These are phyloP conservation scores for Theileria sp. DNA, from an alignment of 169 alveolate species.

Conservation along the genomic window DNA sequence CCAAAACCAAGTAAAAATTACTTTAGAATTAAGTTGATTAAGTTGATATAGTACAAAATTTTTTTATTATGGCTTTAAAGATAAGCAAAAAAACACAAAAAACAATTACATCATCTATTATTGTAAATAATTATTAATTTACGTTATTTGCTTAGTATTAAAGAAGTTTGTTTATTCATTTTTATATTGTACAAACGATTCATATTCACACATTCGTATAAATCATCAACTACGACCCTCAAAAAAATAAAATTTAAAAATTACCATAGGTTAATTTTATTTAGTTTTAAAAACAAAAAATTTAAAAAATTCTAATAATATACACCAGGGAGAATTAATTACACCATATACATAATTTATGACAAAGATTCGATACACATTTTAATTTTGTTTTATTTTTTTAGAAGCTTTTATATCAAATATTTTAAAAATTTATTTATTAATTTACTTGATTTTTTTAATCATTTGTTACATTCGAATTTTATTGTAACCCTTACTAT, in stretches of 20 bases:
- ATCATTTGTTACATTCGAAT: not conserved
- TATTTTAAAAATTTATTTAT: not conserved
- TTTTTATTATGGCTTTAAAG: not conserved
- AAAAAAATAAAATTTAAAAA: not conserved
- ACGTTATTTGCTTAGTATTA: not conserved
- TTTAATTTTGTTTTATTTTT: not conserved
- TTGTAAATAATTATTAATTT: not conserved
- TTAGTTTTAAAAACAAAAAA: not conserved
- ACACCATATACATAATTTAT: slow-evolving; percentile 2
- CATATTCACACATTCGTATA: slow-evolving; percentile 10
- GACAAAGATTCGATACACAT: not conserved
- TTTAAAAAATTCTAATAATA: not conserved
- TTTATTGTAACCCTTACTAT: not conserved
- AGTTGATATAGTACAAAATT: not conserved
- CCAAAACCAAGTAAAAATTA: not conserved
- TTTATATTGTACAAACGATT: not conserved
- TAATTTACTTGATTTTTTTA: not conserved
- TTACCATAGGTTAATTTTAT: not conserved
- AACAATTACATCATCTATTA: not conserved
- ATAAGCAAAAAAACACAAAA: not conserved
- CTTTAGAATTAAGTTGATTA: not conserved
- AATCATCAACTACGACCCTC: not conserved
- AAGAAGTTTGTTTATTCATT: not conserved
- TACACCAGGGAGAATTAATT: not conserved
- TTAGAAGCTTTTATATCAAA: not conserved